A percentile compares a stretch with the other conserved stretches of the same genome.
Conservation (phyloP, 495 filamentous ascomycete species). For the Tetracladium marchalianum region DNA sequence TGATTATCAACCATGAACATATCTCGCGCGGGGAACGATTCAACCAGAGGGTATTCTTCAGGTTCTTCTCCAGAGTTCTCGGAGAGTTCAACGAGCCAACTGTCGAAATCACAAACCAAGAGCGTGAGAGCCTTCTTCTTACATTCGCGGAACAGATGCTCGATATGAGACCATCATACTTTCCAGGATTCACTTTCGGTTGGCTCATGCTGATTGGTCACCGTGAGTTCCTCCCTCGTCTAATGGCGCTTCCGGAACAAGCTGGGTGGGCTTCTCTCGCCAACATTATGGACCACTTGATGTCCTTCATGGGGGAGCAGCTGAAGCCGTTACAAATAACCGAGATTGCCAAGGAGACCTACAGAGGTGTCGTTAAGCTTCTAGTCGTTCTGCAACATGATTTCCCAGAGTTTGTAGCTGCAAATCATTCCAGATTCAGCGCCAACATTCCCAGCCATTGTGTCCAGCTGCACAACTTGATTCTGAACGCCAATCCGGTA, state of each 20-base stretch:
- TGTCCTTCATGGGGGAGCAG: slow-evolving; percentile 68
- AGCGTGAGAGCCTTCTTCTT: slow-evolving; percentile 56
- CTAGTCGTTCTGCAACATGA: slow-evolving; percentile 85
- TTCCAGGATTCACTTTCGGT: slow-evolving; percentile 70
- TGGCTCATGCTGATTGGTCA: slow-evolving; percentile 81
- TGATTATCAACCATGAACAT: slow-evolving; percentile 81
- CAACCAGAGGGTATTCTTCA: slow-evolving; percentile 83
- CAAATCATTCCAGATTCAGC: slow-evolving; percentile 78
- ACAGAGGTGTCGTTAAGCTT: slow-evolving; percentile 73
- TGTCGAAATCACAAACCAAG: slow-evolving; percentile 27
- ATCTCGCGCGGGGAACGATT: slow-evolving; percentile 71
- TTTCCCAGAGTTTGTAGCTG: slow-evolving; percentile 83
- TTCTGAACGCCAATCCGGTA: slow-evolving; percentile 74
- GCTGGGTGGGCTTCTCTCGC: slow-evolving; percentile 67
- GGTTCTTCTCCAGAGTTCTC: slow-evolving; percentile 77
- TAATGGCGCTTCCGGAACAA: slow-evolving; percentile 61
- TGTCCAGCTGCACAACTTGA: slow-evolving; percentile 79
- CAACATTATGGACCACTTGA: slow-evolving; percentile 62
- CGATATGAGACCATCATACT: slow-evolving; percentile 63
- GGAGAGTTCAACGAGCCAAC: slow-evolving; percentile 41
- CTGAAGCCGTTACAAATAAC: slow-evolving; percentile 65
- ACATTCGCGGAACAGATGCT: slow-evolving; percentile 65
- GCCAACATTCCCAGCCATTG: slow-evolving; percentile 78
- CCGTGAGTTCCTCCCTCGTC: slow-evolving; percentile 72
- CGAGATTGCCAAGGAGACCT: slow-evolving; percentile 66